Base-by-base conservation (phyloP, 768 basidiomycete genomes). In the Podaxis sp. region DNA sequence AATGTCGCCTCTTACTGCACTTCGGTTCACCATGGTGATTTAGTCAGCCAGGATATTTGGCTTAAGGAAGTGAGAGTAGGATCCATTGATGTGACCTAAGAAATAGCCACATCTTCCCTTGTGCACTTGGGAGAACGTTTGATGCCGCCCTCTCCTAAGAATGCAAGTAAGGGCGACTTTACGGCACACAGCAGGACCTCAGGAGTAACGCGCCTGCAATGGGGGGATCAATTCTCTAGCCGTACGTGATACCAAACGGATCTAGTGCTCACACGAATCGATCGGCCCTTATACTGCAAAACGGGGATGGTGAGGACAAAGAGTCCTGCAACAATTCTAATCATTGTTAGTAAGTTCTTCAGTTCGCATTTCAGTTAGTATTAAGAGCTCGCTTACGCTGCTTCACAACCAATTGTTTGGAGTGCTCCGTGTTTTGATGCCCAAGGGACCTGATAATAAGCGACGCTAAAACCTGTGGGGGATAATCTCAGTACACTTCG, bases 371-470 rank as follows among this genome's bases (percentile, higher is more conserved):
- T 23, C 50, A 50, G 7, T 50, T 38, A 40, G 57, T 44, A 50
- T 11, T 14, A 16, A 13, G 9, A 61, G 51, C 14, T 37, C 2
- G 76, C 82, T 68, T 68, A 82, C 76, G 86, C 86, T 36, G 85
- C 81, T 70, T 88, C 87, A 47, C 77, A 76, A 5, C 86, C 86
- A 65, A 86, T 82, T 4, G 83, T 81, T 61, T 87, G 83, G 28
- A 87, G 69, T 4, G 86, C 83, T 14, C 87, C 87, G 60, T 83
- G 68, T 64, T 79, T 83, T 28, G 71, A 67, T 4, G 86, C 85
- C 87, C 87, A 87, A 4, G 82, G 82, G 2, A 87, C 78, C 67
- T 88, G 86, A 69, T 83, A 88, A 70, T 83, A 87, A 0, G 86
- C 83, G 21, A 88, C 85, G 51, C 78, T 79, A 67, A 88, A 88